Evolutionary conservation across 257 asterid species (phyloP).

Genomic region (Gardenia jasminoides): DNA sequence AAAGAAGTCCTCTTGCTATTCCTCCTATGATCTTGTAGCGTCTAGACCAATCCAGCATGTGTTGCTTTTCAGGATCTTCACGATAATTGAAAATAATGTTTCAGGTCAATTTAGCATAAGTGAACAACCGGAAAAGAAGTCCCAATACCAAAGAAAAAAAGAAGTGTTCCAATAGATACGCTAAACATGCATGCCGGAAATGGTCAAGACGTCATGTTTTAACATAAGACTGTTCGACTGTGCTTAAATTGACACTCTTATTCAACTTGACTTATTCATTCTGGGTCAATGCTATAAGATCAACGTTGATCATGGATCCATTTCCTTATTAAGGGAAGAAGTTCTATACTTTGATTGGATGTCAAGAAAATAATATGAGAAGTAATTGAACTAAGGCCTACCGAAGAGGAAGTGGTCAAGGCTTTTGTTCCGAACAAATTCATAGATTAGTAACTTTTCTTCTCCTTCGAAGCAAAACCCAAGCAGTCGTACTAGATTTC

Average conservation of each 20-base stretch:
- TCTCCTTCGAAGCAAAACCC: conserved; percentile 29
- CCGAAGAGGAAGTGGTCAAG: conserved; percentile 33
- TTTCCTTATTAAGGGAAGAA: not conserved
- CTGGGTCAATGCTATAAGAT: no score
- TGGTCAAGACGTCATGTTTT: no score
- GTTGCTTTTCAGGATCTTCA: conserved; percentile 10
- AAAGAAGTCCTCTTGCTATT: conserved; percentile 21
- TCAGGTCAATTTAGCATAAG: not conserved
- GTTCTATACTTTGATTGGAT: no score
- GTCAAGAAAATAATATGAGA: not conserved
- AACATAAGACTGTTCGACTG: no score
- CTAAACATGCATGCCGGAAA: no score
- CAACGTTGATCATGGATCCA: no score
- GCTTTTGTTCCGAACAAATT: conserved; percentile 30
- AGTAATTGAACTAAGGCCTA: not conserved
- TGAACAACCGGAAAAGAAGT: no score
- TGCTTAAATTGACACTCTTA: no score
- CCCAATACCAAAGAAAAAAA: not conserved
- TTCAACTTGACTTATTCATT: no score
- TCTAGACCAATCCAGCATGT: conserved; percentile 12
- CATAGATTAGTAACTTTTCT: conserved; percentile 34
- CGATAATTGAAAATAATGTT: not conserved
- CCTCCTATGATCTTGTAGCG: conserved; percentile 27
- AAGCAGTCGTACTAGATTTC: not conserved
- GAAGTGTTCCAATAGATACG: no score